Percentiles rank a stretch among this genome's conserved stretches.
phyloP scores from a whole-genome alignment of 495 filamentous ascomycete genomes.

The Xylaria grammica region DNA sequence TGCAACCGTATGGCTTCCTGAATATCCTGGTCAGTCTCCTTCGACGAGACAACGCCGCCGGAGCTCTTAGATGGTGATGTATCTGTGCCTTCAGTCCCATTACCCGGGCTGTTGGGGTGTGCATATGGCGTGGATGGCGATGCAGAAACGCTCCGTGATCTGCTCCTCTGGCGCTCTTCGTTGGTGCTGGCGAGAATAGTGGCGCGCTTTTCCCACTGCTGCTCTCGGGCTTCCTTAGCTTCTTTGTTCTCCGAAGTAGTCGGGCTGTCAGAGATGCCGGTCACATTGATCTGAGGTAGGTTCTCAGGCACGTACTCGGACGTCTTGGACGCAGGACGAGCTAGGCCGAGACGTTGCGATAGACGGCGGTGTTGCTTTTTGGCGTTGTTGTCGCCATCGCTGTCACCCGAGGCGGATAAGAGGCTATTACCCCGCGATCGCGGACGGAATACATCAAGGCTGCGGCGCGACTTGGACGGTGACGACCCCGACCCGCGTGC shows the following conservation, averaged over 20 bases:
- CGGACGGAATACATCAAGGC: slow-evolving; percentile 40
- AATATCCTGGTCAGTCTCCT: slow-evolving; percentile 74
- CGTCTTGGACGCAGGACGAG: slow-evolving; percentile 61
- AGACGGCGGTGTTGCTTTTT: slow-evolving; percentile 52
- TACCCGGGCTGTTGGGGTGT: background rate
- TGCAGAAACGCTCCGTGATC: slow-evolving; percentile 35
- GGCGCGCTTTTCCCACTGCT: slow-evolving; percentile 85
- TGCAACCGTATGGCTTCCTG: slow-evolving; percentile 96
- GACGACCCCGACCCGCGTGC: slow-evolving; percentile 35
- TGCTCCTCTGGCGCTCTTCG: slow-evolving; percentile 50
- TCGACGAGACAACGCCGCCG: slow-evolving; percentile 47
- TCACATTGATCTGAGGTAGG: slow-evolving; percentile 71
- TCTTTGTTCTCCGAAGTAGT: slow-evolving; percentile 48
- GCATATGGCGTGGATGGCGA: slow-evolving; percentile 24
- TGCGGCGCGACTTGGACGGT: slow-evolving; percentile 33
- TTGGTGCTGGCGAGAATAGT: slow-evolving; percentile 80
- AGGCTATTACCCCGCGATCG: slow-evolving; percentile 57
- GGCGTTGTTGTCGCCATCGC: slow-evolving; percentile 40
- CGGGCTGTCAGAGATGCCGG: slow-evolving; percentile 38
- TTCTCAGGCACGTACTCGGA: slow-evolving; percentile 78
- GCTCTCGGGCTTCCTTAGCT: slow-evolving; percentile 54
- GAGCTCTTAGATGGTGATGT: slow-evolving; percentile 21
- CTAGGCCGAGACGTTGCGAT: slow-evolving; percentile 73
- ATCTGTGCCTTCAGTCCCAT: background rate
- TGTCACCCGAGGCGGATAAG: slow-evolving; percentile 46